Base-by-base conservation (phyloP, 2,329 filamentous ascomycete genomes). In the Fusarium hostae region DNA sequence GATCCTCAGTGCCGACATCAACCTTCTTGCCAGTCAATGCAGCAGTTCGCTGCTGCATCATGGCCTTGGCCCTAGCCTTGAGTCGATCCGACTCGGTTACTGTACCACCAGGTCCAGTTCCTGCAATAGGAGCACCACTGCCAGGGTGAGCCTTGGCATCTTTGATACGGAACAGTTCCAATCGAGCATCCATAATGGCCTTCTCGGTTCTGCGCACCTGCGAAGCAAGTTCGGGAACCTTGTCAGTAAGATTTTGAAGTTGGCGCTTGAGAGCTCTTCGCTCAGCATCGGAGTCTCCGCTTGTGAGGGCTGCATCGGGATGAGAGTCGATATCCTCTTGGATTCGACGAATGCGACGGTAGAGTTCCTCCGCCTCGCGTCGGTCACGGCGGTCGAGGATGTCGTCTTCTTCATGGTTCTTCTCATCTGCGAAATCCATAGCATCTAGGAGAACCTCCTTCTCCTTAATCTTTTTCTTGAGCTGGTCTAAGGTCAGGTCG, bases 31-130 rank as follows among this genome's bases (percentile, higher is more conserved):
- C 96, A 26, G 94, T 94, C 70, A 99, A 84, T 22, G 96, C 95
- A 61, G 96, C 96, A 74, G 96, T 95, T 66, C 96, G 92, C 78
- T 97, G 95, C 83, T 98, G 95, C 96, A 99, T 99, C 90, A 98
- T 97, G 41, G 95, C 95, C 83, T 95, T 97, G 35, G 96, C 95
- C 74, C 95, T 90, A 39, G 96, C 96, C 84, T 98, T 98, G 73
- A 98, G 89, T 59, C 95, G 90, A 82, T 99, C 96, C 6, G 94
- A 92, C 82, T 99, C 96, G 0, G 96, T 99, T 44, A 99, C 90
- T 47, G 90, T 84, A 57, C 96, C 96, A 45, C 95, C 95, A 63
- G 95, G 95, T 13, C 96, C 96, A 68, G 95, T 98, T 48, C 96
- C 96, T 65, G 98, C 89, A 70, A 99, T 94, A 34, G 91, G 87